Percentiles rank a stretch among this genome's conserved stretches.
These are phyloP conservation scores for Trametes coccinea DNA, from an alignment of 768 basidiomycete species.

Conservation along the genomic window DNA sequence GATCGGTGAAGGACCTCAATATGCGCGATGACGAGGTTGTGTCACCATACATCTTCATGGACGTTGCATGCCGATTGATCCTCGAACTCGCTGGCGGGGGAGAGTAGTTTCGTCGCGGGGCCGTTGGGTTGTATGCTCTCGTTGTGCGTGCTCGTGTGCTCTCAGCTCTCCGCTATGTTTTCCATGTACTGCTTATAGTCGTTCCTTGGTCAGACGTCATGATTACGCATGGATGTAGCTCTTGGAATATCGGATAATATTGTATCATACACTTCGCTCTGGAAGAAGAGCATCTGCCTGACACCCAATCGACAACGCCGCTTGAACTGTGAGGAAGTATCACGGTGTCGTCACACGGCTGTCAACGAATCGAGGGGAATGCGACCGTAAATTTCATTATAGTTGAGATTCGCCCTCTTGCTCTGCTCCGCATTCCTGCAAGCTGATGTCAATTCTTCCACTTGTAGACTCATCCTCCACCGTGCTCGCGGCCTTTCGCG, in stretches of 20 bases:
- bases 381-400: no score
- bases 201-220: constrained; percentile 1
- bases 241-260: constrained; percentile 5
- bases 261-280: constrained; percentile 13
- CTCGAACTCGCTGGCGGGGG: constrained; percentile 84
- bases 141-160: constrained; percentile 22
- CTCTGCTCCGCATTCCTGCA: no score
- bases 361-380: no score
- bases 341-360: no score
- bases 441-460: no score
- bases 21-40: constrained; percentile 62
- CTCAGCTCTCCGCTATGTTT: constrained; percentile 20
- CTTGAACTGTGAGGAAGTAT: no score
- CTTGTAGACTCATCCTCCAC: no score
- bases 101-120: constrained; percentile 25
- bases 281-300: not conserved
- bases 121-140: not conserved
- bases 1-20: constrained; percentile 57
- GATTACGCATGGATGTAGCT: constrained; percentile 16
- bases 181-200: constrained; percentile 22
- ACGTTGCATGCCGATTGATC: constrained; percentile 91
- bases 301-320: no score
- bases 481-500: no score
- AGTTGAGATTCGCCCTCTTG: no score
- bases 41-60: constrained; percentile 94